Percentiles rank a stretch among this genome's conserved stretches.
phyloP scores from a whole-genome alignment of 768 basidiomycete species.

The Exidia glandulosa region DNA sequence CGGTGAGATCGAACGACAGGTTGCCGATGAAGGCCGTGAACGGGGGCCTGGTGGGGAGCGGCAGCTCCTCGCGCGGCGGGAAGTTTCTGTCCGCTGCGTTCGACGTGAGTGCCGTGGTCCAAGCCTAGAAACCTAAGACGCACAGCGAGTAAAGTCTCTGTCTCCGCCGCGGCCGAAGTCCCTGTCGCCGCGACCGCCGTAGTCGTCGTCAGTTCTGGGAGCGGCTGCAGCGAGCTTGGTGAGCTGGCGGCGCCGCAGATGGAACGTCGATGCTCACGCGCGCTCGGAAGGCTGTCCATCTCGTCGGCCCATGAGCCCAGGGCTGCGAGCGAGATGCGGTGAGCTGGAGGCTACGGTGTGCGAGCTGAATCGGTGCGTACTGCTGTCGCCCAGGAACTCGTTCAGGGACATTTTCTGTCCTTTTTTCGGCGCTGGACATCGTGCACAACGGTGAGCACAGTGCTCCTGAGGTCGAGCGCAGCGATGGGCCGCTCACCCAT shows the following conservation, averaged over 20 bases:
- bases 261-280: constrained; percentile 51
- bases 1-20: constrained; percentile 83
- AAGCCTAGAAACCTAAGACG: constrained; percentile 17
- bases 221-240: constrained; percentile 40
- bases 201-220: constrained; percentile 56
- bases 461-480: neutral
- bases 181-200: constrained; percentile 37
- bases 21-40: constrained; percentile 98
- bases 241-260: neutral
- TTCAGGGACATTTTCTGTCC: constrained; percentile 86
- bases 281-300: constrained; percentile 86
- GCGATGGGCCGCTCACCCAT: neutral
- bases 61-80: constrained; percentile 77
- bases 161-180: constrained; percentile 42
- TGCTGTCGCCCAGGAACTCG: constrained; percentile 80
- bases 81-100: constrained; percentile 44
- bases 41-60: constrained; percentile 89
- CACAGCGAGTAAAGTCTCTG: constrained; percentile 50
- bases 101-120: constrained; percentile 8
- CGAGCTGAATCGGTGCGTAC: constrained; percentile 36
- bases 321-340: constrained; percentile 31
- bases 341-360: constrained; percentile 5
- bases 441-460: neutral
- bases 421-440: constrained; percentile 71
- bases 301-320: constrained; percentile 98